Evolutionary conservation across 768 basidiomycete genomes (phyloP).

Genomic region (Naganishia vaughanmartiniae): DNA sequence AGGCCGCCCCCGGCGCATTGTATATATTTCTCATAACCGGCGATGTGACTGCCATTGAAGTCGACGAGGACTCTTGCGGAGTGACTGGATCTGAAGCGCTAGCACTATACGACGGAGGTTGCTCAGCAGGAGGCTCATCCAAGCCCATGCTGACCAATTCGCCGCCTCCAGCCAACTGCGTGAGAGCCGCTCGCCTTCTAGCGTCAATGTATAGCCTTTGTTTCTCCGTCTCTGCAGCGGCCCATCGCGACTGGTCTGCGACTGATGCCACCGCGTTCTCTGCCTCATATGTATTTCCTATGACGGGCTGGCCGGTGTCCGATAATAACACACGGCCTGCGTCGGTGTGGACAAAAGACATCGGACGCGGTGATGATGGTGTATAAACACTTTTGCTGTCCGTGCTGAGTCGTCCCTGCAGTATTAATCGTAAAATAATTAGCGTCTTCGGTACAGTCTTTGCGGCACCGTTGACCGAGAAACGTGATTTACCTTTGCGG

Average conservation of each 20-base stretch:
- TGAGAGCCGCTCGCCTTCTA: conserved; percentile 36
- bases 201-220: conserved; percentile 39
- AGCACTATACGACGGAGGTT: conserved; percentile 27
- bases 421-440: neutral
- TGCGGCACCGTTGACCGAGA: too few species aligned
- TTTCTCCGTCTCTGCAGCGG: conserved; percentile 43
- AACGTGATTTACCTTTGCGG: neutral
- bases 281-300: neutral
- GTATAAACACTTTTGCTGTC: conserved; percentile 18
- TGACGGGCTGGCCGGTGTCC: conserved; percentile 6
- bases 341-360: conserved; percentile 25
- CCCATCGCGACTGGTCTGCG: conserved; percentile 33
- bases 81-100: conserved; percentile 5
- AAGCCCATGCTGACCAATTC: conserved; percentile 30
- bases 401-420: conserved; percentile 3
- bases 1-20: neutral
- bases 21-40: neutral
- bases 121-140: conserved; percentile 24
- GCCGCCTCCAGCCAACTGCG: conserved; percentile 35
- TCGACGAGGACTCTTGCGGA: neutral
- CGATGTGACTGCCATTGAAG: neutral
- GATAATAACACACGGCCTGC: conserved; percentile 22
- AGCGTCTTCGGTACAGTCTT: neutral
- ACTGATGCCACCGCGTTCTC: neutral
- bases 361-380: conserved; percentile 21